phyloP scores from a whole-genome alignment of 163 green algal genomes.

The Prototheca stagnorum region DNA sequence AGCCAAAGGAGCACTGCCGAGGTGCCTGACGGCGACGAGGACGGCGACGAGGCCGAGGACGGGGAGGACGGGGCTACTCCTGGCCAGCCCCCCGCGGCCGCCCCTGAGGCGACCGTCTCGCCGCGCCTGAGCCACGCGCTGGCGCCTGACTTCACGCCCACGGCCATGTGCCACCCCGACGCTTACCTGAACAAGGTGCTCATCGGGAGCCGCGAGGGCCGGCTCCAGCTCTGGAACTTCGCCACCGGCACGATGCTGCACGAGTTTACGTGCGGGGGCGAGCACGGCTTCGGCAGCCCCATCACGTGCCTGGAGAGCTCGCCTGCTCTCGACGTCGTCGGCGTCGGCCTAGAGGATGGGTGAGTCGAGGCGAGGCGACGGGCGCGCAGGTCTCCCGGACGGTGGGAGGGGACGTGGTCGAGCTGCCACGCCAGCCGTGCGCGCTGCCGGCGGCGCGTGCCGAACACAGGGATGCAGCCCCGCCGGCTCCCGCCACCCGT shows the following conservation, averaged over 20 bases:
- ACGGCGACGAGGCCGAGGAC: too few species aligned
- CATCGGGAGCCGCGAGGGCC: slow-evolving; percentile 48
- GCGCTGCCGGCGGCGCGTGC: too few species aligned
- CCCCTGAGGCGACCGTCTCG: too few species aligned
- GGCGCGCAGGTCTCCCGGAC: neutral
- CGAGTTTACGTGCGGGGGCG: slow-evolving; percentile 32
- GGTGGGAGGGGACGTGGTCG: neutral
- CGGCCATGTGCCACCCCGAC: slow-evolving; percentile 77
- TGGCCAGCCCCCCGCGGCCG: too few species aligned
- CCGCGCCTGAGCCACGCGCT: slow-evolving; percentile 30
- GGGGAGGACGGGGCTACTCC: too few species aligned
- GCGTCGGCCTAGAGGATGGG: slow-evolving; percentile 71
- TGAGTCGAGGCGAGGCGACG: too few species aligned
- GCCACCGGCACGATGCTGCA: slow-evolving; percentile 41
- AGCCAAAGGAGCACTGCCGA: slow-evolving; percentile 17
- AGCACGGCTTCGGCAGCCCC: neutral
- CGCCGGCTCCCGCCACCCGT: neutral
- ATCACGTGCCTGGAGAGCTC: slow-evolving; percentile 49
- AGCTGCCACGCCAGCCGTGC: too few species aligned
- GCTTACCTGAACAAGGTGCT: slow-evolving; percentile 97
- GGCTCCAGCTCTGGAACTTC: slow-evolving; percentile 82
- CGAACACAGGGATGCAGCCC: too few species aligned
- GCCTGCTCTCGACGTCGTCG: slow-evolving; percentile 81
- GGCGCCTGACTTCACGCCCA: slow-evolving; percentile 47
- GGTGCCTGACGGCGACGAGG: too few species aligned